Evolutionary conservation across 805 yeast genomes (phyloP).

Genomic region (Clavispora asparagi): DNA sequence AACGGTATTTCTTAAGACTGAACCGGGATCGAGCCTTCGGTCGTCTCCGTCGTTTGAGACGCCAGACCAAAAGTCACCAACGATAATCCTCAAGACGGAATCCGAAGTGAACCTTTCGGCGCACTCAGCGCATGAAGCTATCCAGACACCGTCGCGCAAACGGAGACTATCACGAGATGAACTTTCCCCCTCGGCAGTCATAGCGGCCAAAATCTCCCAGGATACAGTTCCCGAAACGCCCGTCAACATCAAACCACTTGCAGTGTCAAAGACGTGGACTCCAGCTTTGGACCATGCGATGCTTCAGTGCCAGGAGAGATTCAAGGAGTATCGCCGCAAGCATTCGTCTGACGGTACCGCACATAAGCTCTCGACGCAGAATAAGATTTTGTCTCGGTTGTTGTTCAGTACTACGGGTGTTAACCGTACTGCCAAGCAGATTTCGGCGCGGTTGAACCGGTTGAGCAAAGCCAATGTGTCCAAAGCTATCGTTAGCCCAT

Average conservation of each 20-base stretch:
- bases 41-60: not conserved
- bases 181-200: slow-evolving; percentile 31
- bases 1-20: slow-evolving; percentile 17
- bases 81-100: too few species aligned
- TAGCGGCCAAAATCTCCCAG: slow-evolving; percentile 31
- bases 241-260: not conserved
- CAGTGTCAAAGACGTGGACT: slow-evolving; percentile 26
- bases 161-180: slow-evolving; percentile 5
- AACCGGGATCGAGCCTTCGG: slow-evolving; percentile 1
- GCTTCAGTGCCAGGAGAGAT: slow-evolving; percentile 31
- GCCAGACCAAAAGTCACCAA: too few species aligned
- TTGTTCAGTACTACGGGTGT: slow-evolving; percentile 31
- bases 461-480: slow-evolving; percentile 3
- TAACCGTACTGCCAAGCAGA: slow-evolving; percentile 33
- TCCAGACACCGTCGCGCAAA: slow-evolving; percentile 1
- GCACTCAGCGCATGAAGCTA: too few species aligned
- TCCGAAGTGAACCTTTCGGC: too few species aligned
- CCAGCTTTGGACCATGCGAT: slow-evolving; percentile 31
- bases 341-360: slow-evolving; percentile 18
- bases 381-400: slow-evolving; percentile 38
- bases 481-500: not conserved
- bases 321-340: slow-evolving; percentile 25
- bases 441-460: slow-evolving; percentile 13
- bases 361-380: slow-evolving; percentile 30
- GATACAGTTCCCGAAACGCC: not conserved